Conservation (phyloP, 176 grass and related monocot genomes). For the Carex pumila region DNA sequence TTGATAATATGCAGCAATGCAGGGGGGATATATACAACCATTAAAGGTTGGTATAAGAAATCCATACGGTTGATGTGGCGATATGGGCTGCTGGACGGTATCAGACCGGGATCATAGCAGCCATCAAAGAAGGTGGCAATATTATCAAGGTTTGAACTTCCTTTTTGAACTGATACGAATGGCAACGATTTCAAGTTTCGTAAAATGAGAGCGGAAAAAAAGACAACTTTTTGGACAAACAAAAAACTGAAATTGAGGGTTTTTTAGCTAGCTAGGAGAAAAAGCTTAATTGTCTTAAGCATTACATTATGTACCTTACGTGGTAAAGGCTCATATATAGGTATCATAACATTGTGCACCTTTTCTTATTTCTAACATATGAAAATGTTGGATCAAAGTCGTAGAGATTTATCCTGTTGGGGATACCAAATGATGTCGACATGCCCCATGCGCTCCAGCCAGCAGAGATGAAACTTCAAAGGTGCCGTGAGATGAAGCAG, state of each 20-base stretch:
- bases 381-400: background rate
- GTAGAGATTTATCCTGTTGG: conserved; percentile 21
- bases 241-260: background rate
- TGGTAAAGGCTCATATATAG: background rate
- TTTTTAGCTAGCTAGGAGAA: background rate
- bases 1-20: background rate
- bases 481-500: background rate
- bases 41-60: conserved; percentile 9
- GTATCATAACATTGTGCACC: background rate
- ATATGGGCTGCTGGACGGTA: conserved; percentile 11
- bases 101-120: conserved; percentile 20
- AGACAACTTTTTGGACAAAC: too few species aligned
- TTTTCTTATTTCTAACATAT: background rate
- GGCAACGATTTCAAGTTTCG: background rate
- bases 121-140: conserved; percentile 23
- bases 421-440: conserved; percentile 11
- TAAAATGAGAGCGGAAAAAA: background rate
- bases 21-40: conserved; percentile 27
- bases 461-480: background rate
- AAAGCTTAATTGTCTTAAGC: background rate
- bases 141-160: background rate
- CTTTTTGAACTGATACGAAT: background rate
- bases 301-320: background rate
- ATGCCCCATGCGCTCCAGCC: conserved; percentile 7
- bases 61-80: conserved; percentile 17